phyloP scores from a whole-genome alignment of 2,329 filamentous ascomycete genomes.

The Fusarium austroafricanum region DNA sequence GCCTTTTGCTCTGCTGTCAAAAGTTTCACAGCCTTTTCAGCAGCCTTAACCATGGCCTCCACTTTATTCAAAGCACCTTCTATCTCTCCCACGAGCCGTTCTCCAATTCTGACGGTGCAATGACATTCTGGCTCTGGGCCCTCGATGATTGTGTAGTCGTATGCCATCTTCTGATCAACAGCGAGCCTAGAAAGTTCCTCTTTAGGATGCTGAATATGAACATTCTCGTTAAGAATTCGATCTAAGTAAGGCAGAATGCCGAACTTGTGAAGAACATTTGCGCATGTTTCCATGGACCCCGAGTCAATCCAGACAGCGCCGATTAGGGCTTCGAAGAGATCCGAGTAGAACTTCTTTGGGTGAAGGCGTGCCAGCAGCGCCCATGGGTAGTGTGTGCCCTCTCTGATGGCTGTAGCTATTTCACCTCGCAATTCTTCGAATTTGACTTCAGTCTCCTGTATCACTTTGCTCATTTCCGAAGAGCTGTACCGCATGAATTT shows the following conservation, averaged over 20 bases:
- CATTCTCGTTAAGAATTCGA: conserved; percentile 67
- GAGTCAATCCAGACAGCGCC: conserved; percentile 89
- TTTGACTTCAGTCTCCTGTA: conserved; percentile 57
- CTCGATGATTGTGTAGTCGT: conserved; percentile 54
- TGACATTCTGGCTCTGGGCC: conserved; percentile 45
- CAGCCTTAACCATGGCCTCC: conserved; percentile 68
- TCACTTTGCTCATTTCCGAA: conserved; percentile 58
- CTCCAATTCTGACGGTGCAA: conserved; percentile 65
- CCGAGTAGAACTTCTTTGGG: conserved; percentile 82
- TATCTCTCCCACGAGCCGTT: conserved; percentile 58
- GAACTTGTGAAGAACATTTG: conserved; percentile 68
- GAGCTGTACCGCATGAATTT: conserved; percentile 74
- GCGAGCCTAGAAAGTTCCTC: conserved; percentile 73
- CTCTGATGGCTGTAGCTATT: conserved; percentile 63
- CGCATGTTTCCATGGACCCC: conserved; percentile 70
- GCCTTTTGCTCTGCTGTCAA: conserved; percentile 44
- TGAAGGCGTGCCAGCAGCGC: conserved; percentile 71
- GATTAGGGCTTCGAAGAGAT: conserved; percentile 83
- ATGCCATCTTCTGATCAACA: conserved; percentile 63
- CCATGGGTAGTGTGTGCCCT: conserved; percentile 78
- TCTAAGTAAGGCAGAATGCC: conserved; percentile 74
- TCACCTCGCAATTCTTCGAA: conserved; percentile 61
- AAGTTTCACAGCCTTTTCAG: conserved; percentile 60
- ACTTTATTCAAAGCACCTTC: conserved; percentile 59
- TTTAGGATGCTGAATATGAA: conserved; percentile 74